Evolutionary conservation across 1,284 basidiomycete species (phyloP).

Genomic region (Apiotrichum sp.): DNA sequence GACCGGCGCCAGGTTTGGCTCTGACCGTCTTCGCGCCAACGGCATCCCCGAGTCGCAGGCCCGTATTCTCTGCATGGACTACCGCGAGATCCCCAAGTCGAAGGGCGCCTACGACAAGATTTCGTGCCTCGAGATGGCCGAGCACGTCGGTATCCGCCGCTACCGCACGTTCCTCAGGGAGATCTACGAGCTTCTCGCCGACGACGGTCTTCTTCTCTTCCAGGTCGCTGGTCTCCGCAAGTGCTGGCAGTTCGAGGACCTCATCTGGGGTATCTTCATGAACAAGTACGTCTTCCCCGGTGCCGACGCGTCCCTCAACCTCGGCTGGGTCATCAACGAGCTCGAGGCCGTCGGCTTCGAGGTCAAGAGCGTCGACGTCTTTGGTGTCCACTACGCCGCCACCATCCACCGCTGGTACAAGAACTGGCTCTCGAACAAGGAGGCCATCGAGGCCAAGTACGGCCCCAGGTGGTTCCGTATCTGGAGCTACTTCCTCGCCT

Average conservation of each 20-base stretch:
- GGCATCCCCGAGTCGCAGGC: conserved; percentile 70
- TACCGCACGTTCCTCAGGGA: conserved; percentile 85
- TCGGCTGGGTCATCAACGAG: conserved; percentile 86
- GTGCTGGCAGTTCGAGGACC: conserved; percentile 94
- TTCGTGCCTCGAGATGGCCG: conserved; percentile 96
- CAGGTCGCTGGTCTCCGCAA: conserved; percentile 95
- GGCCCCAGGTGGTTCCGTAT: conserved; percentile 84
- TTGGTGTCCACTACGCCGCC: conserved; percentile 94
- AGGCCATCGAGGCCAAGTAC: conserved; percentile 79
- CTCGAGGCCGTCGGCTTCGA: conserved; percentile 89
- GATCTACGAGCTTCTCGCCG: conserved; percentile 87
- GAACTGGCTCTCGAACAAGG: conserved; percentile 88
- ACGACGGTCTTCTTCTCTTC: conserved; percentile 90
- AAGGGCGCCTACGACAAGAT: conserved; percentile 87
- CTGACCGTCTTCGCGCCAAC: conserved; percentile 75
- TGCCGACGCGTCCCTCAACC: conserved; percentile 89
- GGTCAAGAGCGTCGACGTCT: conserved; percentile 91
- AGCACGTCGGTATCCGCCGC: conserved; percentile 94
- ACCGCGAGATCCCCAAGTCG: conserved; percentile 79
- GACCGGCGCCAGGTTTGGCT: conserved; percentile 90
- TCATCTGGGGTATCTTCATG: conserved; percentile 83
- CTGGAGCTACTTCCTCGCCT: conserved; percentile 88
- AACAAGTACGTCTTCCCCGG: conserved; percentile 98
- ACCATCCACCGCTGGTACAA: conserved; percentile 92
- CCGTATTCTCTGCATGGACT: conserved; percentile 89